A percentile compares a stretch with the other conserved stretches of the same genome.
Conservation (phyloP, 1,284 basidiomycete species). For the Boletus holoroseus region DNA sequence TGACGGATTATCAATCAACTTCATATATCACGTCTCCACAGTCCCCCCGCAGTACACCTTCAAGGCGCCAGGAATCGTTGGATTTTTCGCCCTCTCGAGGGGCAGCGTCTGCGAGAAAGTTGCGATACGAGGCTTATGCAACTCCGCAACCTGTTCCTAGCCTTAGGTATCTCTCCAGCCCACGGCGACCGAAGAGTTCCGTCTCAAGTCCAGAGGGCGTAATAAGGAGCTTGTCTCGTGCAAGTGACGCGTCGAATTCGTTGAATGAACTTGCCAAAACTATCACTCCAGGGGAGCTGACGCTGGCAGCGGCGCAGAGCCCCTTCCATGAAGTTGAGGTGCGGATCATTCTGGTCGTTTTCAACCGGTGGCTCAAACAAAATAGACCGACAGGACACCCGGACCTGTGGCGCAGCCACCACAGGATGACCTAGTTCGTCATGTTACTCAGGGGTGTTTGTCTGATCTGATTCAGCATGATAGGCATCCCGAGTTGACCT, state of each 20-base stretch:
- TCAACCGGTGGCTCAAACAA: neutral
- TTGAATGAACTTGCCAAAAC: slow-evolving; percentile 38
- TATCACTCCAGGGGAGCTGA: slow-evolving; percentile 54
- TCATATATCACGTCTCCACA: slow-evolving; percentile 5
- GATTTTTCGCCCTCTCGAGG: slow-evolving; percentile 33
- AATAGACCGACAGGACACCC: slow-evolving; percentile 12
- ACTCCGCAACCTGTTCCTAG: slow-evolving; percentile 47
- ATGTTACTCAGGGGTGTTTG: neutral
- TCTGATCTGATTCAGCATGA: slow-evolving; percentile 13
- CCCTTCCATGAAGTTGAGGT: slow-evolving; percentile 24
- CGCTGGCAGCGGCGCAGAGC: slow-evolving; percentile 39
- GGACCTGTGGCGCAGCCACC: slow-evolving; percentile 1
- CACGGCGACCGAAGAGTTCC: slow-evolving; percentile 22
- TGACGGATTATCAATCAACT: slow-evolving; percentile 37
- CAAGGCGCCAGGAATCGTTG: slow-evolving; percentile 17
- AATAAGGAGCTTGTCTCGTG: slow-evolving; percentile 24
- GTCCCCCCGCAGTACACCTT: slow-evolving; percentile 15
- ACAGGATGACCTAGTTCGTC: slow-evolving; percentile 25
- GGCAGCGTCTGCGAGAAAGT: slow-evolving; percentile 38
- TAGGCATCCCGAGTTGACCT: slow-evolving; percentile 50
- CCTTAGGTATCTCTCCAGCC: slow-evolving; percentile 35
- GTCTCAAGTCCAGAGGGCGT: slow-evolving; percentile 24
- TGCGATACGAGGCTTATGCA: slow-evolving; percentile 69
- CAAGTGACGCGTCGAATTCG: slow-evolving; percentile 26
- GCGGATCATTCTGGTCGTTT: neutral